phyloP scores from a whole-genome alignment of 768 basidiomycete species.

The Termitomyces heimii region DNA sequence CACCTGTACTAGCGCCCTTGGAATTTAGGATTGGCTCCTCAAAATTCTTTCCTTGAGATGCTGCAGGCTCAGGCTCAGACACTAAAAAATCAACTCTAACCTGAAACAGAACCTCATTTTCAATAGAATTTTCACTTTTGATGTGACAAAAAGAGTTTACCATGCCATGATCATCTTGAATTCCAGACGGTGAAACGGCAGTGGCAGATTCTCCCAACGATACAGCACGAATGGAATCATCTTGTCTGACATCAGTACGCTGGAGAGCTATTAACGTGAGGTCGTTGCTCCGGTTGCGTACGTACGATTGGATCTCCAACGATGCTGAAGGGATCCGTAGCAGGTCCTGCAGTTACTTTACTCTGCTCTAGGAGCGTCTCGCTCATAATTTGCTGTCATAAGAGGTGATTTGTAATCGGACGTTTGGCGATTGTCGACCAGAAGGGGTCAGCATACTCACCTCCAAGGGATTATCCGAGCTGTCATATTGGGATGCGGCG shows the following conservation, averaged over 20 bases:
- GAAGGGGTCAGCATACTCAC: background rate
- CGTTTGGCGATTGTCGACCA: background rate
- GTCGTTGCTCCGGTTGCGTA: background rate
- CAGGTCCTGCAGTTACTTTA: background rate
- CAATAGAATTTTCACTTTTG: background rate
- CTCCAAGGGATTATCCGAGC: background rate
- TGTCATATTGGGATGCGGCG: background rate
- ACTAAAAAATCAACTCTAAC: background rate
- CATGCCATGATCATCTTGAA: background rate
- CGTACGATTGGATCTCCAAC: background rate
- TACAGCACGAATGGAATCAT: background rate
- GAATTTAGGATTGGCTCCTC: background rate
- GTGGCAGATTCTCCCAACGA: background rate
- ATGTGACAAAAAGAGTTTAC: background rate
- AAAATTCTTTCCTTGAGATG: background rate
- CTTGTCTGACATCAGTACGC: background rate
- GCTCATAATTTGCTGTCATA: background rate
- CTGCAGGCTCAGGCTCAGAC: background rate
- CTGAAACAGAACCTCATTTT: background rate
- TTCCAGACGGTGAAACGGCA: background rate
- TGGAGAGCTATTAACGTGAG: background rate
- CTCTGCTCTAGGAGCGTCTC: background rate
- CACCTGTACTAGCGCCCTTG: background rate
- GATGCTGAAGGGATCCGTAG: background rate
- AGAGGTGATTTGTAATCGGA: background rate